Evolutionary conservation across 1,139 yeast genomes (phyloP).

Genomic region (Kluyveromyces marxianus): DNA sequence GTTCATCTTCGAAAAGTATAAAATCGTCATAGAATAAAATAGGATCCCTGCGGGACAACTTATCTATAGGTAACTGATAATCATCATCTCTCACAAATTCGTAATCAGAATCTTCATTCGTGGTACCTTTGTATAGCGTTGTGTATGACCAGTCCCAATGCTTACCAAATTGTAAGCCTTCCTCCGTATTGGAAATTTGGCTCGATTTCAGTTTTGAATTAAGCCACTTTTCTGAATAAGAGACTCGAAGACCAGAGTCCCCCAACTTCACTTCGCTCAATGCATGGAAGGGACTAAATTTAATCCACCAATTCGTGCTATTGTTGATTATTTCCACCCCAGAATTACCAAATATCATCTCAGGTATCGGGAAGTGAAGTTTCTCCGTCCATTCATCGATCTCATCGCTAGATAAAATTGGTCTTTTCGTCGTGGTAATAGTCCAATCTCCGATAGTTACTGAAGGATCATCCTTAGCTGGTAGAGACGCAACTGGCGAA

Average conservation of each 20-base stretch:
- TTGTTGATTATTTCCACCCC: conserved; percentile 44
- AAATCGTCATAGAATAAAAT: conserved; percentile 85
- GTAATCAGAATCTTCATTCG: conserved; percentile 3
- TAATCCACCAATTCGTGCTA: conserved; percentile 39
- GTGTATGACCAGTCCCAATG: conserved; percentile 98
- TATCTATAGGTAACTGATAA: conserved; percentile 55
- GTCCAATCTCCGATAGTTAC: conserved; percentile 69
- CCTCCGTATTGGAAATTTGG: conserved; percentile 29
- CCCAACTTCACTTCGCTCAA: conserved; percentile 55
- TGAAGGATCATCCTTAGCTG: conserved; percentile 57
- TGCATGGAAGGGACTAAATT: conserved; percentile 76
- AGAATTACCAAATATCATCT: conserved; percentile 95
- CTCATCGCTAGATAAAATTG: conserved; percentile 69
- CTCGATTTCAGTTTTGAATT: conserved; percentile 40
- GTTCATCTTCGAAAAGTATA: conserved; percentile 84
- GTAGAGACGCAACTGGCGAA: conserved; percentile 57
- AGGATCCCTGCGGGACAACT: conserved; percentile 70
- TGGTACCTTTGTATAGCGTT: conserved; percentile 64
- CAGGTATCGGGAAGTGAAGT: conserved; percentile 78
- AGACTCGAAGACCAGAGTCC: conserved; percentile 52
- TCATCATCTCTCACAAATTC: conserved; percentile 22
- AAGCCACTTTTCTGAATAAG: conserved; percentile 87
- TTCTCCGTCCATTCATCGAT: conserved; percentile 57
- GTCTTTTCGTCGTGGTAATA: conserved; percentile 61
- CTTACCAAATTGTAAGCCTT: conserved; percentile 49